Evolutionary conservation across 2,329 filamentous ascomycete genomes (phyloP).

Genomic region (Fusarium irregulare): DNA sequence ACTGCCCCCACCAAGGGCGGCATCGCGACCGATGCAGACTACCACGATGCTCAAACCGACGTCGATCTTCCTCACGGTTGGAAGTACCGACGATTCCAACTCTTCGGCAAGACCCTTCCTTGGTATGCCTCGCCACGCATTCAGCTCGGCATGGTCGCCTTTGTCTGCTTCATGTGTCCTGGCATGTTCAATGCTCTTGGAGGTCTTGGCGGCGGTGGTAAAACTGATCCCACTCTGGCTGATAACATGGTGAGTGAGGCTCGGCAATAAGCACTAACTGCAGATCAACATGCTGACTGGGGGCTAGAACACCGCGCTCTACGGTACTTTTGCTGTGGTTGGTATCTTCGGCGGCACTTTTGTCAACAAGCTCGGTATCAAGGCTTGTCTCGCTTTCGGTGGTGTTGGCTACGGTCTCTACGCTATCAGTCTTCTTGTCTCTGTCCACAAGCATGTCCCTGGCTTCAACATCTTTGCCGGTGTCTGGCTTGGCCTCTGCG

Average conservation of each 20-base stretch:
- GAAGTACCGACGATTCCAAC: slow-evolving; percentile 37
- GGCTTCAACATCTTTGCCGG: slow-evolving; percentile 73
- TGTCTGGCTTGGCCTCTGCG: slow-evolving; percentile 80
- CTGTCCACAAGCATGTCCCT: slow-evolving; percentile 68
- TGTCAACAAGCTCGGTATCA: slow-evolving; percentile 79
- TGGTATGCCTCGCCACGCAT: slow-evolving; percentile 80
- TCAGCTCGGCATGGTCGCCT: slow-evolving; percentile 74
- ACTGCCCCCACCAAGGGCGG: slow-evolving; percentile 10
- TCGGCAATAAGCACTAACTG: background rate
- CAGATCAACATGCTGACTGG: background rate
- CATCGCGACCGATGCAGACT: slow-evolving; percentile 23
- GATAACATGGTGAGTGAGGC: slow-evolving; percentile 47
- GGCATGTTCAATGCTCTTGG: slow-evolving; percentile 78
- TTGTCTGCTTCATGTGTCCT: slow-evolving; percentile 70
- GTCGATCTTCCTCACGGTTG: slow-evolving; percentile 36
- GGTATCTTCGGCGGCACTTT: slow-evolving; percentile 80
- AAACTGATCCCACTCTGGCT: slow-evolving; percentile 60
- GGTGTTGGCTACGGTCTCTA: slow-evolving; percentile 82
- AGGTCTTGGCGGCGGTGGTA: slow-evolving; percentile 71
- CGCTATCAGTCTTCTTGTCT: slow-evolving; percentile 72
- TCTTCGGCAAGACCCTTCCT: slow-evolving; percentile 36
- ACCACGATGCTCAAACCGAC: slow-evolving; percentile 8
- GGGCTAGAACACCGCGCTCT: slow-evolving; percentile 66
- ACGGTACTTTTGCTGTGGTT: slow-evolving; percentile 74
- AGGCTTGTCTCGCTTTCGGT: slow-evolving; percentile 73